phyloP scores from a whole-genome alignment of 495 filamentous ascomycete species.

The Chaetomidium leptoderma region DNA sequence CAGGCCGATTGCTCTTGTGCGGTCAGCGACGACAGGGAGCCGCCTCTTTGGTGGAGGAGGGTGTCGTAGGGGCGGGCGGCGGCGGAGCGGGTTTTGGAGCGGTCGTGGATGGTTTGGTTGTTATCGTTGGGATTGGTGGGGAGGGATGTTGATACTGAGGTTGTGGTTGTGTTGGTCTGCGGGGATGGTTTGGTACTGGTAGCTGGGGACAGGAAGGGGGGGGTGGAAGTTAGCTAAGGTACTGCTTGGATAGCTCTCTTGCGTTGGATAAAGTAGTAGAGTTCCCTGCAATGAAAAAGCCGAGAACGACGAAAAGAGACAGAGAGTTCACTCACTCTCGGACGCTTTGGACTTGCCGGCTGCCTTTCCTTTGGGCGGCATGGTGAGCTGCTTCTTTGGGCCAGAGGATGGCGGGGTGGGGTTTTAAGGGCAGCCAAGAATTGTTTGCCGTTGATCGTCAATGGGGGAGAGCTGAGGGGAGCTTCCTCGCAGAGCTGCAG shows the following conservation, averaged over 20 bases:
- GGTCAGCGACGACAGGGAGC: slow-evolving; percentile 32
- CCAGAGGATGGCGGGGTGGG: slow-evolving; percentile 8
- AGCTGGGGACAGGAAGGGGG: too few species aligned
- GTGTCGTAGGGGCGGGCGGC: slow-evolving; percentile 36
- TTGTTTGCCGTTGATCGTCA: slow-evolving; percentile 9
- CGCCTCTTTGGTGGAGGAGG: slow-evolving; percentile 23
- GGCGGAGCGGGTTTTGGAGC: slow-evolving; percentile 34
- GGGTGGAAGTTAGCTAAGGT: too few species aligned
- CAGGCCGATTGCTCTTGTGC: slow-evolving; percentile 37
- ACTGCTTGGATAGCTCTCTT: not conserved
- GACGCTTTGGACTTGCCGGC: slow-evolving; percentile 31
- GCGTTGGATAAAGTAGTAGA: not conserved
- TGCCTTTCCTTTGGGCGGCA: slow-evolving; percentile 36
- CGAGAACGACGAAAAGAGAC: not conserved
- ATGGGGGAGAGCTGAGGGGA: not conserved
- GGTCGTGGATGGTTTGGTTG: slow-evolving; percentile 25
- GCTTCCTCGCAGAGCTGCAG: not conserved
- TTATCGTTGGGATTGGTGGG: not conserved
- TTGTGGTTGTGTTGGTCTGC: not conserved
- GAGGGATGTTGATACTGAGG: not conserved
- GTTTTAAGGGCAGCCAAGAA: slow-evolving; percentile 8
- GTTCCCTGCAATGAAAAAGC: too few species aligned
- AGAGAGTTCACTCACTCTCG: slow-evolving; percentile 19
- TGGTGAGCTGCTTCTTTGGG: slow-evolving; percentile 23
- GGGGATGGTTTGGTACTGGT: slow-evolving; percentile 1